Conservation (phyloP, 1,139 yeast species). For the Candida sp. region DNA sequence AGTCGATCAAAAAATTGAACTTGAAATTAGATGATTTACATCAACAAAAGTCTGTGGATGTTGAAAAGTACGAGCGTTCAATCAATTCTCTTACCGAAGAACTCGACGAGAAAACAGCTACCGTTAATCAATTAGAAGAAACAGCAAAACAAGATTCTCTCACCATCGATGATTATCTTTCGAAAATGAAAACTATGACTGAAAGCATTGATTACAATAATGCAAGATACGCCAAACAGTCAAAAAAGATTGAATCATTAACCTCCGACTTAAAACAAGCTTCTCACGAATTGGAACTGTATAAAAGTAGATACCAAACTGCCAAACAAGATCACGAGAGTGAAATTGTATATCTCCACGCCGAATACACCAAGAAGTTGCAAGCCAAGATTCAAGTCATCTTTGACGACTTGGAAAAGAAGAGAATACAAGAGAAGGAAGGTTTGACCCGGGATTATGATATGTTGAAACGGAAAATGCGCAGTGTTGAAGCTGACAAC, state of each 20-base stretch:
- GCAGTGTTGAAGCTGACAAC: constrained; percentile 9
- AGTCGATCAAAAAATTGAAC: constrained; percentile 18
- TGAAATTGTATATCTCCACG: not conserved
- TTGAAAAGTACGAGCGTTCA: constrained; percentile 15
- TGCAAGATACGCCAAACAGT: not conserved
- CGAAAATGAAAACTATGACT: constrained; percentile 8
- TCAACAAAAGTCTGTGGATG: constrained; percentile 9
- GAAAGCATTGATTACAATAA: not conserved
- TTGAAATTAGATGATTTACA: constrained; percentile 14
- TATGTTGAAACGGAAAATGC: constrained; percentile 11
- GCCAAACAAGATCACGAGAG: not conserved
- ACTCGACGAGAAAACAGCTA: constrained; percentile 7
- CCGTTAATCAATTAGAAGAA: constrained; percentile 15
- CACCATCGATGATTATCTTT: constrained; percentile 21
- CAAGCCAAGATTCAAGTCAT: constrained; percentile 46
- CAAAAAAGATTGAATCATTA: constrained; percentile 16
- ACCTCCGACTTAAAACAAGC: constrained; percentile 31
- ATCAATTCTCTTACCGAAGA: constrained; percentile 12
- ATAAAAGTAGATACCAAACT: not conserved
- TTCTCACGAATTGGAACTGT: not conserved
- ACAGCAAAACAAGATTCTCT: constrained; percentile 3
- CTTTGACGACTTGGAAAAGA: constrained; percentile 11
- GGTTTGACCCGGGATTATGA: constrained; percentile 3
- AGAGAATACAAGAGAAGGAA: constrained; percentile 6
- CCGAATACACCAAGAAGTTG: constrained; percentile 59